Base-by-base conservation (phyloP, 495 filamentous ascomycete genomes). In the Penicillium riverlandense region DNA sequence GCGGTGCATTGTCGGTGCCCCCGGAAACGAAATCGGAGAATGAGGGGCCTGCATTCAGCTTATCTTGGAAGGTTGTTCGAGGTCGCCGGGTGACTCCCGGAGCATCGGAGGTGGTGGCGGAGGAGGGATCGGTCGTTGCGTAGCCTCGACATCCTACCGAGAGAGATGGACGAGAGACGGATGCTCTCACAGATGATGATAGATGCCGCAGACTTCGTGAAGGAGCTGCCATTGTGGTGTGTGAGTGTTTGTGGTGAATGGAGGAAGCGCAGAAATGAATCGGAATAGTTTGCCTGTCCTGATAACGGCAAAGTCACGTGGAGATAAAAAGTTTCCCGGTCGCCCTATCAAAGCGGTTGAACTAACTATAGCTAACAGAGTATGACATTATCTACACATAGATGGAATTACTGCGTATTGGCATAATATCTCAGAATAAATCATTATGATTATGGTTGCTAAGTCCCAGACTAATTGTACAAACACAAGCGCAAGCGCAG, bases 1-100 rank as follows among this genome's bases (percentile, higher is more conserved):
- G 77, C 11, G 82, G 73, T 22, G 83, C 76, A 36, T 67, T 53
- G 54, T 76, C 70, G 27, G 63, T 50, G 11, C 50, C 65, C 9
- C 67, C 68, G 2, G 76, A 65, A 36, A 95, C 71, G 54, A 98
- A 97, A 42, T 97, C 89, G 29, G 79, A 66, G 61, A 98, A 86
- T 7, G 89, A 84, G 8, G 88, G 90, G 1, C 94, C 84, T 8
- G 83, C 64, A 52, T 90, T 92, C 31, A 88, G 71, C 50, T 76
- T 78, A 68, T 96, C 86, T 53, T 77, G 78, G 72, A 97, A 96
- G 48, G 78, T 84, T 29, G 80, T 81, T 28, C 75, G 74, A 52
- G 66, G 61, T 37, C 61, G 64, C 37, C 57, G 64, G 13, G 63
- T 55, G 37, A 49, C 53, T 44, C 53, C 52, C 30, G 57, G 45